Conservation (phyloP, 257 asterid species). For the Cruciata laevipes region DNA sequence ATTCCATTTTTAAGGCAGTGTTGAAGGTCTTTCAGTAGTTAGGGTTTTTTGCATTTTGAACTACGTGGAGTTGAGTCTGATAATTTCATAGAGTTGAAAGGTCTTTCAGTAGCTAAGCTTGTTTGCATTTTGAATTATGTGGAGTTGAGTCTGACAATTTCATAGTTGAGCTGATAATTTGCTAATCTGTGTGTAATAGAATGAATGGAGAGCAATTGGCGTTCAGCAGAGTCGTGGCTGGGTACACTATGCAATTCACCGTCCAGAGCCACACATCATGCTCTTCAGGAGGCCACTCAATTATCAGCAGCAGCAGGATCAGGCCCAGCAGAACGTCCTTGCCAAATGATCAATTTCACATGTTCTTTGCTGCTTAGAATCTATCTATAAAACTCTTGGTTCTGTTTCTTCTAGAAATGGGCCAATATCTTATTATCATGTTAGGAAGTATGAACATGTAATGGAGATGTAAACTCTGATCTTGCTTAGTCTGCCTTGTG, state of each 20-base stretch:
- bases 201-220: conserved; percentile 90
- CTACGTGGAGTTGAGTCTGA: too few relatives aligned
- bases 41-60: too few relatives aligned
- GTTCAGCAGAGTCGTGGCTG: conserved; percentile 98
- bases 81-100: background rate
- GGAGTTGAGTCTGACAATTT: background rate
- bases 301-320: conserved; percentile 84
- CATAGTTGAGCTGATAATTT: too few relatives aligned
- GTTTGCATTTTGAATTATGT: background rate
- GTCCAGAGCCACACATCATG: conserved; percentile 98
- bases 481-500: background rate
- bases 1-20: too few relatives aligned
- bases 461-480: conserved; percentile 5
- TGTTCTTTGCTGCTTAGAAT: background rate
- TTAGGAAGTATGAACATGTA: conserved; percentile 1
- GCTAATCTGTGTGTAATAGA: conserved; percentile 28
- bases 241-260: conserved; percentile 93
- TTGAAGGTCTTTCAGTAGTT: too few relatives aligned
- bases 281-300: conserved; percentile 92
- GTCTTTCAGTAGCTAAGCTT: background rate
- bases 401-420: conserved; percentile 29
- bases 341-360: conserved; percentile 31
- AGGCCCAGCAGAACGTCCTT: conserved; percentile 36
- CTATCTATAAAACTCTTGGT: conserved; percentile 4
- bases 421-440: conserved; percentile 12